A percentile compares a stretch with the other conserved stretches of the same genome.
Conservation (phyloP, 495 filamentous ascomycete genomes). For the Symbiotaphrina buchneri region DNA sequence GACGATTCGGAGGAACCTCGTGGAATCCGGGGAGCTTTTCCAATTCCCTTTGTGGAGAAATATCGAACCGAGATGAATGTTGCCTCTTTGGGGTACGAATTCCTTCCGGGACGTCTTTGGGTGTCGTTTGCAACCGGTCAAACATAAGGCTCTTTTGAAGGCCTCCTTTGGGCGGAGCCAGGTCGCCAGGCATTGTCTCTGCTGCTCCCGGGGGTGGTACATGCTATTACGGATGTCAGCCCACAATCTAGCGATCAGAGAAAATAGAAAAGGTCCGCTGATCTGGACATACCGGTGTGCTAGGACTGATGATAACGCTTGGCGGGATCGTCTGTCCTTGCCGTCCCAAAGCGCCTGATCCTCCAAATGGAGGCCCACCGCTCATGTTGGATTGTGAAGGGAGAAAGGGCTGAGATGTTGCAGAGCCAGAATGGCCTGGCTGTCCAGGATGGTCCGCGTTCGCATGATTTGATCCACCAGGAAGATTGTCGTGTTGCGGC, state of each 20-base stretch:
- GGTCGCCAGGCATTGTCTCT: constrained; percentile 96
- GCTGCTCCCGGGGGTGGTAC: constrained; percentile 78
- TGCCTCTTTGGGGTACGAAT: constrained; percentile 88
- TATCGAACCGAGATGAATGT: constrained; percentile 93
- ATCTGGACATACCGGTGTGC: constrained; percentile 53
- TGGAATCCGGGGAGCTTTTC: constrained; percentile 98
- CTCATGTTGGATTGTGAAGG: constrained; percentile 12
- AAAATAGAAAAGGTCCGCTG: not conserved
- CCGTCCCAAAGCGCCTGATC: constrained; percentile 43
- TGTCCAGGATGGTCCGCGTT: constrained; percentile 18
- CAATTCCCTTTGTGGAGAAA: constrained; percentile 81
- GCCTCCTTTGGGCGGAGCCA: constrained; percentile 74
- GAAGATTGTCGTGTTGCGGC: constrained; percentile 39
- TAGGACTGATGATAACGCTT: constrained; percentile 89
- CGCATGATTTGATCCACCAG: constrained; percentile 19
- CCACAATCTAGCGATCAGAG: not conserved
- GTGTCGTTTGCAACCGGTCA: constrained; percentile 76
- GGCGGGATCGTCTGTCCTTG: constrained; percentile 48
- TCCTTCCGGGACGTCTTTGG: constrained; percentile 88
- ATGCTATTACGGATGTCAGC: constrained; percentile 33
- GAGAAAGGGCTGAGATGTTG: constrained; percentile 11
- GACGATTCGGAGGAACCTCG: constrained; percentile 82
- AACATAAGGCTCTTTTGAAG: constrained; percentile 77
- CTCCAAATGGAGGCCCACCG: constrained; percentile 15
- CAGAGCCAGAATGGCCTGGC: constrained; percentile 15